Conservation (phyloP, 2,329 filamentous ascomycete species). For the Sporothrix inflata region DNA sequence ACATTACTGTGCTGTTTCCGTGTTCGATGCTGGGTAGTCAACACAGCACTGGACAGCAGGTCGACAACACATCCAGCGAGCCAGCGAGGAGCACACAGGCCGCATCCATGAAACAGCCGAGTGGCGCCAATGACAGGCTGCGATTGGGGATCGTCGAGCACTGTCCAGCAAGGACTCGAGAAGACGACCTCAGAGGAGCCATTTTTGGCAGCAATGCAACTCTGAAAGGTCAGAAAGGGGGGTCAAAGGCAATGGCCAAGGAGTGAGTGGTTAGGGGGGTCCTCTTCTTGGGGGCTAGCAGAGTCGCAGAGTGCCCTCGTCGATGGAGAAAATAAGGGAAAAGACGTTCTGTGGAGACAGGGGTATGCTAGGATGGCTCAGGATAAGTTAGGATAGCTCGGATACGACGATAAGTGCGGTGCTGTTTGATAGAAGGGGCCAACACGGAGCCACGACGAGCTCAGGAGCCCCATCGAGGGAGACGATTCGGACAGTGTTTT, state of each 20-base stretch:
- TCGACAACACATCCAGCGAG: conserved; percentile 13
- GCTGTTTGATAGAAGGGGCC: conserved; percentile 31
- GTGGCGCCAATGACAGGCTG: conserved; percentile 36
- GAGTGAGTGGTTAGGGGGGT: neutral
- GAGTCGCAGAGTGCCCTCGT: conserved; percentile 20
- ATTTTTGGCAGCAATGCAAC: conserved; percentile 25
- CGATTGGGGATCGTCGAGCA: conserved; percentile 28
- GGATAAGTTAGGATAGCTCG: conserved; percentile 35
- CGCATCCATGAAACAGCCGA: conserved; percentile 43
- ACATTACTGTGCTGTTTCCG: neutral
- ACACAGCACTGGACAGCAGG: neutral
- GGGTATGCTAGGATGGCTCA: neutral
- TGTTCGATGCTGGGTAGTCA: neutral
- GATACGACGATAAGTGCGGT: conserved; percentile 39
- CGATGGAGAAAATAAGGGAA: conserved; percentile 11
- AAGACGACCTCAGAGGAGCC: conserved; percentile 4
- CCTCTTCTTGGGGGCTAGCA: neutral
- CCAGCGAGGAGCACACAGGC: conserved; percentile 28
- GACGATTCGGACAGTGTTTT: neutral
- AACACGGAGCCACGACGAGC: conserved; percentile 31
- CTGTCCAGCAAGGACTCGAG: conserved; percentile 25
- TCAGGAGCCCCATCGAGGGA: neutral
- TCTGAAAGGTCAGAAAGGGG: neutral
- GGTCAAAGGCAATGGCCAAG: neutral
- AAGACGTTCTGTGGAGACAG: neutral